phyloP scores from a whole-genome alignment of 768 basidiomycete genomes.

The Megacollybia marginata region DNA sequence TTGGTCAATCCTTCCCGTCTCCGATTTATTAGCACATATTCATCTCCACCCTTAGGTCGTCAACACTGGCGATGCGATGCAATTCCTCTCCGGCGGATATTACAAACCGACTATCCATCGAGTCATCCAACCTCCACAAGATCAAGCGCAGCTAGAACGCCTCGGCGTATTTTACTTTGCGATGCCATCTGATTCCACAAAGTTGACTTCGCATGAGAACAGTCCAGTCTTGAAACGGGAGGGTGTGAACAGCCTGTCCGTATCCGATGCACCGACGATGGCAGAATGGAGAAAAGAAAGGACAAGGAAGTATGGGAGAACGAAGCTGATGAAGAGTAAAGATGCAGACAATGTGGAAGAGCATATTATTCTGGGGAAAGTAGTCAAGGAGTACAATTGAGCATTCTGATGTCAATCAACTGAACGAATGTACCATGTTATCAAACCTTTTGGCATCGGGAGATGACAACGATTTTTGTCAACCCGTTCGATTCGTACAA shows the following conservation, averaged over 20 bases:
- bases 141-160: slow-evolving; percentile 42
- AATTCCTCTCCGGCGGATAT: slow-evolving; percentile 54
- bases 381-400: slow-evolving; percentile 52
- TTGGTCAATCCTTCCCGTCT: slow-evolving; percentile 26
- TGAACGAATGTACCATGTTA: too few species aligned
- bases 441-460: too few species aligned
- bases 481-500: too few species aligned
- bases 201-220: slow-evolving; percentile 34
- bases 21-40: neutral
- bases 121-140: slow-evolving; percentile 49
- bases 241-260: slow-evolving; percentile 24
- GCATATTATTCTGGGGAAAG: slow-evolving; percentile 44
- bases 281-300: slow-evolving; percentile 44
- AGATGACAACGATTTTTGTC: too few species aligned
- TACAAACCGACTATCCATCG: slow-evolving; percentile 56
- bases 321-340: slow-evolving; percentile 29
- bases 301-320: slow-evolving; percentile 45
- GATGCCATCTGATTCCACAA: slow-evolving; percentile 42
- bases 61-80: slow-evolving; percentile 52
- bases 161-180: slow-evolving; percentile 55
- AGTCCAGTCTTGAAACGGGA: slow-evolving; percentile 41
- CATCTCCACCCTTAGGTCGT: slow-evolving; percentile 31
- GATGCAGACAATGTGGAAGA: slow-evolving; percentile 40
- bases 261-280: slow-evolving; percentile 38
- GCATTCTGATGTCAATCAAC: too few species aligned